Evolutionary conservation across 2,329 filamentous ascomycete species (phyloP), one percentile per base, ranked within the genome.

Genomic region (Fusarium tjaetaba): DNA sequence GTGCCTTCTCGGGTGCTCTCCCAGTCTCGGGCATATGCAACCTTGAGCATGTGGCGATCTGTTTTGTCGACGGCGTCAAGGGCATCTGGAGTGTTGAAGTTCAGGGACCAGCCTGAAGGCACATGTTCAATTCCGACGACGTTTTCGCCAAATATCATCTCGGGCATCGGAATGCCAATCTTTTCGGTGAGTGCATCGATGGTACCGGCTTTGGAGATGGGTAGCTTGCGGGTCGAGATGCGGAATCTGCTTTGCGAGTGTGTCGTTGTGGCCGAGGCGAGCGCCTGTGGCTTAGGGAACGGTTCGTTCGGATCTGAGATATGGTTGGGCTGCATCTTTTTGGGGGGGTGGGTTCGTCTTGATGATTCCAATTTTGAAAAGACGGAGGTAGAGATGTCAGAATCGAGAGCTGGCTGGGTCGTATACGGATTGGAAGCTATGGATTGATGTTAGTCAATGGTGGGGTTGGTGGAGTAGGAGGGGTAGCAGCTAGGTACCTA

Each of bases 61-160:
- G 95, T 98, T 88, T 98, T 99, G 85, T 97, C 96, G 55, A 99
- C 96, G 68, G 88, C 87, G 82, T 98, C 94, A 72, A 99, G 88
- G 30, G 96, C 96, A 80, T 96, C 94, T 77, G 91, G 93, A 28
- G 96, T 93, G 80, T 92, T 92, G 86, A 98, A 99, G 60, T 88
- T 85, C 71, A 98, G 86, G 49, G 86, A 86, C 94, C 95, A 99
- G 49, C 91, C 90, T n/a, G 88, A 91, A 26, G 88, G 87, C n/a
- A 85, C 71, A 84, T 98, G 94, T 60, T 91, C 86, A 68, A 99
- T 88, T 11, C 89, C 85, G 45, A 97, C 91, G 65, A 93, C 86
- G 82, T 99, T 99, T 86, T 99, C 95, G 70, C 96, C 96, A 80
- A 99, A 99, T 74, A 99, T 99, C 96, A 99, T 99, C 85, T 99